These are phyloP conservation scores for Selaginella moellendorffii DNA, from an alignment of 75 land plant genomes.

Conservation along the genomic window DNA sequence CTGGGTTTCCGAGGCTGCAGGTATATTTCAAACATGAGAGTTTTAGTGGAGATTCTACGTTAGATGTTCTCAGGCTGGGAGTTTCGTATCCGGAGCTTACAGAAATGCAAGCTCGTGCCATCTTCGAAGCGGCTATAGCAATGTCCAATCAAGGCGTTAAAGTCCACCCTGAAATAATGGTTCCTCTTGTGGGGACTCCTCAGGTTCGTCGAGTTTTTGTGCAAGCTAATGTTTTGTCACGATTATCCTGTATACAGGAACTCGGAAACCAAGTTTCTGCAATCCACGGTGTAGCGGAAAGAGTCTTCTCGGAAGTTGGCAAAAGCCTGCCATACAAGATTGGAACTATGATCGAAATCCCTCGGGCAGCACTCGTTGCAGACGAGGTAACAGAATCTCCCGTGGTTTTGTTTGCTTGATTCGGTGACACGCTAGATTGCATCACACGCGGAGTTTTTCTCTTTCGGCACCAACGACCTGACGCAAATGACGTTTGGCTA, in stretches of 20 bases:
- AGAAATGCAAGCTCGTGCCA: conserved; percentile 91
- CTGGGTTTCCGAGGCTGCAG: conserved; percentile 98
- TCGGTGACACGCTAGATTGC: conserved; percentile 45
- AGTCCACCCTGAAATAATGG: conserved; percentile 94
- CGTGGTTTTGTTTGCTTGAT: background rate
- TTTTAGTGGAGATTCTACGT: background rate
- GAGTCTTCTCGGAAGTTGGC: conserved; percentile 59
- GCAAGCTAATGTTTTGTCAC: background rate
- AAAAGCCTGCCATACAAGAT: conserved; percentile 55
- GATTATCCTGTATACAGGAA: conserved; percentile 40
- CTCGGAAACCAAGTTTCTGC: conserved; percentile 55
- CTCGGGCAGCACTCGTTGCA: conserved; percentile 89
- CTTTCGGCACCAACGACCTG: conserved; percentile 95
- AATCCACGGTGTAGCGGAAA: conserved; percentile 44
- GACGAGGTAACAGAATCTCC: conserved; percentile 67
- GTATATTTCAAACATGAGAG: conserved; percentile 21
- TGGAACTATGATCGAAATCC: conserved; percentile 99
- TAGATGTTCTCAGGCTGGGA: conserved; percentile 55
- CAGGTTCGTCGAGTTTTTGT: conserved; percentile 50
- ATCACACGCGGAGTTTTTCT: conserved; percentile 84
- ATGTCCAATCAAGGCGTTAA: conserved; percentile 73
- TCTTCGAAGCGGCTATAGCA: conserved; percentile 79
- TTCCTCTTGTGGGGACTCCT: conserved; percentile 94
- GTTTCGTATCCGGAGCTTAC: conserved; percentile 90
- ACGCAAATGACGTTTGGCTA: conserved; percentile 99